Evolutionary conservation across 2,329 filamentous ascomycete genomes (phyloP).

Genomic region (Tolypocladium cylindrosporum): DNA sequence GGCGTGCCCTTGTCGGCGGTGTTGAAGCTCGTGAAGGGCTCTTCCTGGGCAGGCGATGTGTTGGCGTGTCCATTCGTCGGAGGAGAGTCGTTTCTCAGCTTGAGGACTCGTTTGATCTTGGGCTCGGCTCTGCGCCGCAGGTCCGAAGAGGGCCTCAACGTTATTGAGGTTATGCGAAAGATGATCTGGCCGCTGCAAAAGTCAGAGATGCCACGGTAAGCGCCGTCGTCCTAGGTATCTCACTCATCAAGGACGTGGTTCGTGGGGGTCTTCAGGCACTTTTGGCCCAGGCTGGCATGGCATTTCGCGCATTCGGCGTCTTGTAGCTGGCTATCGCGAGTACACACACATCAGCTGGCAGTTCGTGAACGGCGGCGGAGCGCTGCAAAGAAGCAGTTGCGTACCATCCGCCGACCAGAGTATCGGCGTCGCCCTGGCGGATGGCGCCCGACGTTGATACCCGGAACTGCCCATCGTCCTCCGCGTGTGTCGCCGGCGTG

Average conservation of each 20-base stretch:
- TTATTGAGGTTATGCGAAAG: conserved; percentile 19
- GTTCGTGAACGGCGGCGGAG: neutral
- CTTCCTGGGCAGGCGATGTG: neutral
- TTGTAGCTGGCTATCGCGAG: conserved; percentile 21
- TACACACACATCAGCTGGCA: neutral
- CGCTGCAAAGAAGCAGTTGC: conserved; percentile 2
- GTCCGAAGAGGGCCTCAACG: conserved; percentile 11
- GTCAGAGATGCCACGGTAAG: neutral
- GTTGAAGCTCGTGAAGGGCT: neutral
- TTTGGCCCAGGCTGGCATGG: conserved; percentile 20
- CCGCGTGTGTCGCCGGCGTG: conserved; percentile 20
- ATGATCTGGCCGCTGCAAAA: conserved; percentile 24
- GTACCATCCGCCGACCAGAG: conserved; percentile 25
- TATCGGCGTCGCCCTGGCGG: conserved; percentile 20
- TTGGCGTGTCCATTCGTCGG: neutral
- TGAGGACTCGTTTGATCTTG: conserved; percentile 21
- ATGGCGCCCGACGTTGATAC: conserved; percentile 14
- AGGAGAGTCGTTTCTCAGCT: conserved; percentile 12
- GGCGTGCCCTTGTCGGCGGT: neutral
- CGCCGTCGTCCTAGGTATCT: conserved; percentile 4
- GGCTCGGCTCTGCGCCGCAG: conserved; percentile 15
- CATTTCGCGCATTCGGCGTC: conserved; percentile 24
- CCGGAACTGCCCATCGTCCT: conserved; percentile 7
- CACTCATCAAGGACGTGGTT: conserved; percentile 29
- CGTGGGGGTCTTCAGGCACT: conserved; percentile 20